Percentiles rank a stretch among this genome's conserved stretches.
Conservation (phyloP, 1,284 basidiomycete species). For the Ceratobasidium sp. region DNA sequence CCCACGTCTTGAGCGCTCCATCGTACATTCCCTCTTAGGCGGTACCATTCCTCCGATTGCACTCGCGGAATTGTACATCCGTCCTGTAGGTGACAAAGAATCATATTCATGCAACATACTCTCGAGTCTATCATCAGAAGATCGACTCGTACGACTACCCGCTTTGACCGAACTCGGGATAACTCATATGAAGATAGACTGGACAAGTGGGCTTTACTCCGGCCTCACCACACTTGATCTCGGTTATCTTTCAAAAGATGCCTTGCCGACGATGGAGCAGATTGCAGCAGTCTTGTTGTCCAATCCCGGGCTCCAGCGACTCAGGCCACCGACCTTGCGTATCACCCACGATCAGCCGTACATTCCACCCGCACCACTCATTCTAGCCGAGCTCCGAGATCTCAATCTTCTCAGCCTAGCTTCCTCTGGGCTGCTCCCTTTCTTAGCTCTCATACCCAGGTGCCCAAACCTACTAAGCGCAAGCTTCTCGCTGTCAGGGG, state of each 20-base stretch:
- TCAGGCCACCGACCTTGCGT: background rate
- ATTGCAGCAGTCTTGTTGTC: background rate
- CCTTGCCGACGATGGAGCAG: background rate
- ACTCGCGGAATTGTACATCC: too few relatives aligned
- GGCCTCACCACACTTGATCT: background rate
- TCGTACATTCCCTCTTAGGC: too few relatives aligned
- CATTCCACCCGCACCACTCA: background rate
- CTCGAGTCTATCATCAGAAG: too few relatives aligned
- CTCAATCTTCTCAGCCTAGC: background rate
- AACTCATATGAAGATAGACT: background rate
- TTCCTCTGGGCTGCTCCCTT: too few relatives aligned
- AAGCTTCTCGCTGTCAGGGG: background rate
- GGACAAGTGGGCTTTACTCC: background rate
- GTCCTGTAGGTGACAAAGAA: too few relatives aligned
- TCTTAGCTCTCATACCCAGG: background rate
- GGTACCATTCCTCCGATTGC: too few relatives aligned
- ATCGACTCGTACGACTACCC: background rate
- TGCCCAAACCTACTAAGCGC: background rate
- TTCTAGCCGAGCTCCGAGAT: slow-evolving; percentile 5
- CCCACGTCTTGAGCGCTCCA: too few relatives aligned
- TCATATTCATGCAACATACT: too few relatives aligned
- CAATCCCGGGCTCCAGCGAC: background rate
- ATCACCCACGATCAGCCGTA: background rate
- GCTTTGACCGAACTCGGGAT: background rate
- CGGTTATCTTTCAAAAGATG: background rate